Evolutionary conservation across 495 filamentous ascomycete species (phyloP).

Genomic region (Xylaria grammica): DNA sequence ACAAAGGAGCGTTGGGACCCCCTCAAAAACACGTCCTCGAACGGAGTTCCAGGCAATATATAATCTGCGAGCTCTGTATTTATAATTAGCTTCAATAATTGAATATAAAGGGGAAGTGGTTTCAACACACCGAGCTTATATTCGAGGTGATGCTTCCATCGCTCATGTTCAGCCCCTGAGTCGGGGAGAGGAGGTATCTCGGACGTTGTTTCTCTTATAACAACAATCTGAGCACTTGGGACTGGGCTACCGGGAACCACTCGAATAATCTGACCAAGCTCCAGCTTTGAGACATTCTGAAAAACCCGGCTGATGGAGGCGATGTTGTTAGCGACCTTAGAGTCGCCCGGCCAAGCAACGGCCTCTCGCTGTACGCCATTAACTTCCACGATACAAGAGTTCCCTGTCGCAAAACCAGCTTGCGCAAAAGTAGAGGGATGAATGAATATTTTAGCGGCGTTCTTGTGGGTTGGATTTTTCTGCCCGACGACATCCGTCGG

Average conservation of each 20-base stretch:
- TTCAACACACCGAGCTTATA: constrained; percentile 56
- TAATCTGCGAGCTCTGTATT: constrained; percentile 48
- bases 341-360: constrained; percentile 37
- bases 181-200: constrained; percentile 27
- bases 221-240: constrained; percentile 31
- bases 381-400: constrained; percentile 32
- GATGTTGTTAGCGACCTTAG: constrained; percentile 40
- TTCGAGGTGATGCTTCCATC: constrained; percentile 70
- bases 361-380: constrained; percentile 29
- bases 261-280: constrained; percentile 35
- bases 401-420: constrained; percentile 33
- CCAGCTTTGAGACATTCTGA: constrained; percentile 29
- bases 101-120: not conserved
- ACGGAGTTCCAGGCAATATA: constrained; percentile 53
- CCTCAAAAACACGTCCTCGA: constrained; percentile 51
- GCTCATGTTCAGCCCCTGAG: constrained; percentile 47
- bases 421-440: constrained; percentile 37
- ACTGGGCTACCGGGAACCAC: constrained; percentile 33
- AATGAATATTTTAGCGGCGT: constrained; percentile 39
- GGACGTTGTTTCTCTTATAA: constrained; percentile 33
- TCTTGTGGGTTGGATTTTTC: constrained; percentile 38
- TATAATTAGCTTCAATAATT: constrained; percentile 19
- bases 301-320: constrained; percentile 36
- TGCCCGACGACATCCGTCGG: constrained; percentile 35
- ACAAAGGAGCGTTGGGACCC: constrained; percentile 54